Evolutionary conservation across 805 yeast species (phyloP), one percentile per base, ranked within the genome.

Genomic region (Zygosaccharomyces lentus): DNA sequence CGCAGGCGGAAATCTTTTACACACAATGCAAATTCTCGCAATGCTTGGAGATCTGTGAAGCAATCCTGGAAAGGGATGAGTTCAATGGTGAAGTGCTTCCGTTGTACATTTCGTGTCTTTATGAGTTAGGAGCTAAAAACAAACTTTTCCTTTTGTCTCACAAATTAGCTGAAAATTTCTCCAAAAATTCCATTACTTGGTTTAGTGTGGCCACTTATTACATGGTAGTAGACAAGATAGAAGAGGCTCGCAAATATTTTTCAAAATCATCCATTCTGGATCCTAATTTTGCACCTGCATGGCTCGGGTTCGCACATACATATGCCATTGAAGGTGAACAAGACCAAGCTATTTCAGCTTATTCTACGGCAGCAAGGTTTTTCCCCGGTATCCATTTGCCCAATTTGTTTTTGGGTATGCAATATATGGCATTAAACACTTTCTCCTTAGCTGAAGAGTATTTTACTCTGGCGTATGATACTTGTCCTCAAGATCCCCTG

Each of bases 251-350:
- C 48, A 77, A 84, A 52, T 88, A 78, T 60, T 93, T 89, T 66
- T 83, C 93, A 34, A 89, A 87, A 62, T 90, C 97, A 0, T 87
- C 97, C 1, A 73, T 89, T 54, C 66, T 90, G 49, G 84, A 88
- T 57, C 95, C 99, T 2, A 86, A 82, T 54, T 89, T 87, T 68
- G 95, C 93, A 0, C 91, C 87, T 43, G 96, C 98, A 1, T 93
- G 99, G 99, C 81, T 93, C 27, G 99, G 97, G 2, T 93, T 93
- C 69, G 98, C 98, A 1, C 98, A 91, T 59, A 90, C 98, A 0
- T 93, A 90, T 76, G 96, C 96, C 0, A 83, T 87, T 2, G 99
- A 93, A 64, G 95, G 96, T n/a, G 99, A 93, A 66, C 97, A 93
- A 64, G 99, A 93, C 64, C 98, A 93, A 66, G 98, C 98, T 1